Evolutionary conservation across 2,329 filamentous ascomycete species (phyloP), one percentile per base, ranked within the genome.

Genomic region (Paracorniculantispora psalliotae): DNA sequence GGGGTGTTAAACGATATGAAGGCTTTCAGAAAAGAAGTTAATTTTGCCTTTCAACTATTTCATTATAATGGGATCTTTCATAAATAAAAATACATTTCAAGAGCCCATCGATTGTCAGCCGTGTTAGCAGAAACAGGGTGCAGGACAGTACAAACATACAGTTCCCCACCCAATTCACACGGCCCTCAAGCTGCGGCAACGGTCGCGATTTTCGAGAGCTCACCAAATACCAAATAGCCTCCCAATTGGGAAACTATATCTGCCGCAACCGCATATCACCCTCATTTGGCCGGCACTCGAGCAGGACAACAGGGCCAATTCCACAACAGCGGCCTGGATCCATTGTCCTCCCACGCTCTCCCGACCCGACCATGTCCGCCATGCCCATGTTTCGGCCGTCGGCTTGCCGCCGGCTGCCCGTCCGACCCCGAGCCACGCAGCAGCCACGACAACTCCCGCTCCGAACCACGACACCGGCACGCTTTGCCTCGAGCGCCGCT

Each of bases 401-500:
- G 23, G 48, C 41, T 17, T 59, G 56, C 37, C 48, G 48, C 39
- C 48, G 41, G 41, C 28, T 59, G 23, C 48, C 47, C 25, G n/a
- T 41, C 17, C 56, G 56, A 51, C 56, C 56, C 13, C 47, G 39
- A 25, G 21, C 47, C 26, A 26, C 47, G 26, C 47, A 35, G 19
- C 13, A 30, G 35, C 37, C 47, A 19, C 47, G 26, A 15, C 13
- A 30, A 25, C 37, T 37, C 37, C 35, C 46, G 21, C 25, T 12
- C 2, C 8, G 43, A 26, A 17, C n/a, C 54, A 41, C 23, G 23
- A 51, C 56, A 50, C 28, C 57, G 25, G 28, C 54, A 17, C 43
- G 44, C 25, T 59, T 59, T 19, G 41, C 52, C 62, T 69, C 66
- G 58, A 69, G 63, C 68, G 64, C 67, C 47, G 68, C 66, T 61